Conservation (phyloP, 306 rosid species). For the Sophora flavescens region DNA sequence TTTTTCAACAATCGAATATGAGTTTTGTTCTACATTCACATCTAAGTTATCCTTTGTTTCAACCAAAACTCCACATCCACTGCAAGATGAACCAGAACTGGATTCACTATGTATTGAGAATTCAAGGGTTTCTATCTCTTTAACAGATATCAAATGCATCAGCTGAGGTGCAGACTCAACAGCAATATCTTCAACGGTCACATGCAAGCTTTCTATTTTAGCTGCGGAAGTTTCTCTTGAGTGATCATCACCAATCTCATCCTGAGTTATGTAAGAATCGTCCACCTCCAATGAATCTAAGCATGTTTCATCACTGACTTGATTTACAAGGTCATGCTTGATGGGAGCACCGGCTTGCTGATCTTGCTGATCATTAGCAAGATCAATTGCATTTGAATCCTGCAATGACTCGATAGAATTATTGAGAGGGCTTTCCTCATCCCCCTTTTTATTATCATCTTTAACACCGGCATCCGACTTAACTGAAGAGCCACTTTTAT, state of each 20-base stretch:
- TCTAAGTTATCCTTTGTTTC: conserved; percentile 20
- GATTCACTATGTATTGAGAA: conserved; percentile 26
- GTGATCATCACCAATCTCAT: conserved; percentile 46
- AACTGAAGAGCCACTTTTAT: conserved; percentile 38
- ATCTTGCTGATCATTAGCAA: conserved; percentile 43
- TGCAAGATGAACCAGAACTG: conserved; percentile 34
- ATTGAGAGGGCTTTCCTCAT: conserved; percentile 50
- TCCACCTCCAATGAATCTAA: conserved; percentile 43
- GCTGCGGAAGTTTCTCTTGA: conserved; percentile 39
- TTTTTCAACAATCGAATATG: conserved; percentile 47
- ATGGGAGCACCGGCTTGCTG: conserved; percentile 45
- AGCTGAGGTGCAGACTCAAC: conserved; percentile 17
- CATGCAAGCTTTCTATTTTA: conserved; percentile 28
- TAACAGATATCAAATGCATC: conserved; percentile 20
- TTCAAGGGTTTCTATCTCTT: conserved; percentile 32
- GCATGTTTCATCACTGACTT: conserved; percentile 30
- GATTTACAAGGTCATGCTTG: conserved; percentile 37
- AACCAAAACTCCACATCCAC: conserved; percentile 20
- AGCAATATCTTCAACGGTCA: conserved; percentile 31
- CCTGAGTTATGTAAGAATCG: conserved; percentile 34
- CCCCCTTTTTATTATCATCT: conserved; percentile 27
- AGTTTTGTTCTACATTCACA: conserved; percentile 39
- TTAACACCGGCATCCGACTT: conserved; percentile 34
- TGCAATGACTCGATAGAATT: conserved; percentile 38
- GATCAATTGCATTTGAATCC: conserved; percentile 47